Percentiles rank a stretch among this genome's conserved stretches.
phyloP scores from a whole-genome alignment of 1,284 basidiomycete species.

The Rhodotorula glutinis region DNA sequence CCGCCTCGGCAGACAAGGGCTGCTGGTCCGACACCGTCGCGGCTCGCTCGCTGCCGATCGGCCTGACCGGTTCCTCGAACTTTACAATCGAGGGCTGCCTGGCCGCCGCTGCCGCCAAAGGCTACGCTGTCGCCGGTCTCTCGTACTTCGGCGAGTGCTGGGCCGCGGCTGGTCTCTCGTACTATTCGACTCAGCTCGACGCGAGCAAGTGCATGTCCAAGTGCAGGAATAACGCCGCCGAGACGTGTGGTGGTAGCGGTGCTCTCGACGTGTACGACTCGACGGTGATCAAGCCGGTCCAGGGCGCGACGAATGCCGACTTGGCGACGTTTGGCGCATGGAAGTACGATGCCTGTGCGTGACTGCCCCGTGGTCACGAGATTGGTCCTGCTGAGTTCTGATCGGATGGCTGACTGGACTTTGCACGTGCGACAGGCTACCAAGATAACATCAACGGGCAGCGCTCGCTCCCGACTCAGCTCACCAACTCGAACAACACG shows the following conservation, averaged over 20 bases:
- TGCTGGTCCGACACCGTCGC: slow-evolving; percentile 26
- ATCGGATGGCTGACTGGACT: neutral
- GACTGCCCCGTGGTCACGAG: too few species aligned
- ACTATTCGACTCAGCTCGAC: slow-evolving; percentile 1
- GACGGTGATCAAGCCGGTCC: neutral
- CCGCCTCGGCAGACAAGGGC: slow-evolving; percentile 22
- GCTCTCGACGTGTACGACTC: slow-evolving; percentile 25
- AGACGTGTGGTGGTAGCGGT: slow-evolving; percentile 23
- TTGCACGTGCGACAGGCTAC: slow-evolving; percentile 6
- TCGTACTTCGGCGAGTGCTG: slow-evolving; percentile 34
- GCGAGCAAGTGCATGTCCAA: slow-evolving; percentile 5
- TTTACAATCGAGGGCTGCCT: slow-evolving; percentile 22
- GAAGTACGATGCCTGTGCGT: slow-evolving; percentile 17
- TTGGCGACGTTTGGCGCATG: slow-evolving; percentile 13
- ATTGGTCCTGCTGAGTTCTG: too few species aligned
- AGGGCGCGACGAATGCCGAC: slow-evolving; percentile 9
- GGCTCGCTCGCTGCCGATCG: slow-evolving; percentile 19
- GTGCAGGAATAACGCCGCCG: slow-evolving; percentile 5
- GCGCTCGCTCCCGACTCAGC: slow-evolving; percentile 14
- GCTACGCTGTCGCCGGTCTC: slow-evolving; percentile 18
- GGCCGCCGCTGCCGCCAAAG: neutral
- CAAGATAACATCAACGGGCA: slow-evolving; percentile 25
- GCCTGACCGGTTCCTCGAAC: slow-evolving; percentile 10
- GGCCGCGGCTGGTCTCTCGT: slow-evolving; percentile 20
- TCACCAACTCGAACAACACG: slow-evolving; percentile 21